Base-by-base conservation (phyloP, 1,139 yeast genomes). In the Saccharomyces uvarum region DNA sequence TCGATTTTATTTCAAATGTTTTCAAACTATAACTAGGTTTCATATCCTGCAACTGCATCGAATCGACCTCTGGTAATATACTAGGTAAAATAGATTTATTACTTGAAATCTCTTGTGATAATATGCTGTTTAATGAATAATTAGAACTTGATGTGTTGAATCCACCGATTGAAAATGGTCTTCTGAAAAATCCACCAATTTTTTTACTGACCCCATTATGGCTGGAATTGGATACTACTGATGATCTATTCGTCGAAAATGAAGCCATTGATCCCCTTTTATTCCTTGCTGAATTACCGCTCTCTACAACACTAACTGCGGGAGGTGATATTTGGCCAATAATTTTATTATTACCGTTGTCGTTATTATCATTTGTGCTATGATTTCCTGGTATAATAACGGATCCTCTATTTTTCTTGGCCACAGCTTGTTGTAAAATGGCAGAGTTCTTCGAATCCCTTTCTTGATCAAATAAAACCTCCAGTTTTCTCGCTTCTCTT, bases 51-150 rank as follows among this genome's bases (percentile, higher is more conserved):
- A 82, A 81, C 11, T 70, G 66, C 47, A 73, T 70, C 1, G 66
- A 57, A 2, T 72, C 74, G 8, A 82, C 72, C 51, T 74, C 77
- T 0, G 96, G 96, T 49, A 90, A 73, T 50, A 85, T 88, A 51
- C 69, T 69, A 1, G 81, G 76, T 21, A 76, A 68, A 3, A 84
- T 76, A 1, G 80, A 69, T 55, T 80, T 77, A 53, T 84, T 63
- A 19, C 55, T 56, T 42, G 58, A 61, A 14, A 58, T 57, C 24
- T 66, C 69, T 38, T 61, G 63, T 4, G 61, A 50, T 9, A 65
- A 47, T 8, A 62, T 56, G 42, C 61, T 57, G 53, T 61, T 63
- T 29, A 64, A 50, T 8, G 67, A 62, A 52, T 58, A 59, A 48
- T 56, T 90, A 2, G 82, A 73, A 8, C 71, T 66, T 6, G 74